Evolutionary conservation across 2,329 filamentous ascomycete genomes (phyloP).

Genomic region (Coniella lustricola): DNA sequence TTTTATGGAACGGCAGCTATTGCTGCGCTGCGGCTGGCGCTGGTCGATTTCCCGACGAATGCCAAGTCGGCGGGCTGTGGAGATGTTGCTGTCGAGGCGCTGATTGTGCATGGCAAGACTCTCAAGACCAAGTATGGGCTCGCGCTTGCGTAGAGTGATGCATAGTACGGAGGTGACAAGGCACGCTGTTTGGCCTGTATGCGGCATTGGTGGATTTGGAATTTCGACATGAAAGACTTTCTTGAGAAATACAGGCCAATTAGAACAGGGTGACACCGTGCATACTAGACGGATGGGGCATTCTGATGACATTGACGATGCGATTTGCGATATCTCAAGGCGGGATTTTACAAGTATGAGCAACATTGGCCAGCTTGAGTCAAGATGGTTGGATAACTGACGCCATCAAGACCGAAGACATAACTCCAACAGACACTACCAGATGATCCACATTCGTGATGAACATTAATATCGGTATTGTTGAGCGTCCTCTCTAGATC

Average conservation of each 20-base stretch:
- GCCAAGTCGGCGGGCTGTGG: slow-evolving; percentile 31
- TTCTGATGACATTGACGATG: background rate
- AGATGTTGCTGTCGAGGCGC: slow-evolving; percentile 41
- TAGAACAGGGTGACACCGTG: background rate
- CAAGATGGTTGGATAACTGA: too few relatives aligned
- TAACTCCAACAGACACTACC: too few relatives aligned
- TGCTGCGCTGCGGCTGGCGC: slow-evolving; percentile 61
- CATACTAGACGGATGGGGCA: background rate
- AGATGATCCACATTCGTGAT: too few relatives aligned
- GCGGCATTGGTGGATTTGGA: too few relatives aligned
- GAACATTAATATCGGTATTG: too few relatives aligned
- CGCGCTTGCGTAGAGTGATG: slow-evolving; percentile 29
- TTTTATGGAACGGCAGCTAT: slow-evolving; percentile 75
- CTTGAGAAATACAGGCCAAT: too few relatives aligned
- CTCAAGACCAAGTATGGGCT: slow-evolving; percentile 45
- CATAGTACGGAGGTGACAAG: background rate
- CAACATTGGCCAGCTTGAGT: too few relatives aligned
- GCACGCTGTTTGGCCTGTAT: too few relatives aligned
- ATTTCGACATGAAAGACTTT: too few relatives aligned
- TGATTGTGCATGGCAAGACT: slow-evolving; percentile 47
- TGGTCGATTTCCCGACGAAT: slow-evolving; percentile 65
- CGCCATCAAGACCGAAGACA: too few relatives aligned
- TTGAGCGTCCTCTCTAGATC: too few relatives aligned
- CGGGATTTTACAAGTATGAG: background rate
- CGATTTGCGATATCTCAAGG: background rate